Base-by-base conservation (phyloP, 768 basidiomycete genomes). In the Trametes villosa region DNA sequence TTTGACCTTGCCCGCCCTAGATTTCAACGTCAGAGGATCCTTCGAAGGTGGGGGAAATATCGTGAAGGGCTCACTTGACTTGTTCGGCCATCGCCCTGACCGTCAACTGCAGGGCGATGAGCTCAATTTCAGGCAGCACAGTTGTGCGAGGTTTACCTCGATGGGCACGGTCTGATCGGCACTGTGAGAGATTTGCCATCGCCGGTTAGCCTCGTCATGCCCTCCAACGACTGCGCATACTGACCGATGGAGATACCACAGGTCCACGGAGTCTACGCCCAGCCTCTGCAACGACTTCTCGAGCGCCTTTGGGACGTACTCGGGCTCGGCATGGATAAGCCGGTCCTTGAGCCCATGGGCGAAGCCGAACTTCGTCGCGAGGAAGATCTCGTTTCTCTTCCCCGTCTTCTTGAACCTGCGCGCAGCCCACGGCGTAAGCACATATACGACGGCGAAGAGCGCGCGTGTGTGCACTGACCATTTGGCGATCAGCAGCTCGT, bases 361-460 rank as follows among this genome's bases (percentile, higher is more conserved):
- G 27, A 72, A 12, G 15, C 82, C 82, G 46, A 82, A 83, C 69
- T 89, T 88, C 20, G 86, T 86, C 2, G 86, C 85, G 20, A 89
- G 76, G 72, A 87, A 88, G 20, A 85, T 83, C 15, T 82, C 74
- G 20, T 74, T 63, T 27, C 83, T 74, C 53, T 81, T 82, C 9
- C 83, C 83, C 11, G 80, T 82, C 15, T 74, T 72, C 61, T 79
- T 77, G 69, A 86, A 82, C 83, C 83, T 80, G 59, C 2, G 13
- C 8, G 1, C 9, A 27, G 29, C 42, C 7, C 62, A 67, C 9
- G 24, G 20, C 59, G 64, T 17, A 67, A 72, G 20, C 4, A 26
- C 38, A 57, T 41, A 13, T 20, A n/a, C 18, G 9, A n/a, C 40
- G 18, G 11, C 18, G 18, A 41, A 9, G 18, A 34, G 33, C 33